These are phyloP conservation scores for Rhynchospora pubera DNA, from an alignment of 176 grass and related monocot genomes.

Conservation along the genomic window DNA sequence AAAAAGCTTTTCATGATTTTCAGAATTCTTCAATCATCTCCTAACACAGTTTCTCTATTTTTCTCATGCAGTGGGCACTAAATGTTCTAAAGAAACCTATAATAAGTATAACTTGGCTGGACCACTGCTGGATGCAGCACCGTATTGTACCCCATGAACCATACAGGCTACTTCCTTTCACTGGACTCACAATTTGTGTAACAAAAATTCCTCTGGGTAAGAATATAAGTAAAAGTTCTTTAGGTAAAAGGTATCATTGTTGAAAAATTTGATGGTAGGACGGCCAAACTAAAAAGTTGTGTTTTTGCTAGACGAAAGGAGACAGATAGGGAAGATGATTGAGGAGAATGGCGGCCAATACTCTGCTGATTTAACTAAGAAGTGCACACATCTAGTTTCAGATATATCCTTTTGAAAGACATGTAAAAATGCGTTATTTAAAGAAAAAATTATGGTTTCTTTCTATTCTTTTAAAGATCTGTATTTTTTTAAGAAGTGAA, in stretches of 20 bases:
- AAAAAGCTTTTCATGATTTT: neutral
- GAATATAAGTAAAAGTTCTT: slow-evolving; percentile 12
- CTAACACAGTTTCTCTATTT: slow-evolving; percentile 15
- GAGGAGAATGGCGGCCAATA: slow-evolving; percentile 87
- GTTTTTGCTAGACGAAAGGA: slow-evolving; percentile 58
- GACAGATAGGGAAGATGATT: slow-evolving; percentile 54
- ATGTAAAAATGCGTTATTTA: neutral
- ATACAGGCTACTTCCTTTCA: slow-evolving; percentile 79
- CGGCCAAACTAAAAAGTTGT: slow-evolving; percentile 19
- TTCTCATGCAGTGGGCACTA: slow-evolving; percentile 60
- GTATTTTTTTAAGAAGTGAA: neutral
- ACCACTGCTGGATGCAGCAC: slow-evolving; percentile 91
- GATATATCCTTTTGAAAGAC: slow-evolving; percentile 81
- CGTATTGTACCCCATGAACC: slow-evolving; percentile 88
- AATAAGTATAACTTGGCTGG: slow-evolving; percentile 60
- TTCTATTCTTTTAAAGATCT: neutral
- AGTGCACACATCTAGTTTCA: slow-evolving; percentile 91
- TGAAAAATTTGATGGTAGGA: slow-evolving; percentile 20
- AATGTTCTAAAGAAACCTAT: slow-evolving; percentile 82
- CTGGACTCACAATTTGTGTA: slow-evolving; percentile 83
- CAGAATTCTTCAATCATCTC: neutral
- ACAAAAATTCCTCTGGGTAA: slow-evolving; percentile 68
- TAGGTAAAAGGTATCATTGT: neutral
- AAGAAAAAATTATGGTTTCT: neutral
- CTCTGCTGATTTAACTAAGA: slow-evolving; percentile 74